phyloP scores from a whole-genome alignment of 2,329 filamentous ascomycete species.

The Penicillium sp. region DNA sequence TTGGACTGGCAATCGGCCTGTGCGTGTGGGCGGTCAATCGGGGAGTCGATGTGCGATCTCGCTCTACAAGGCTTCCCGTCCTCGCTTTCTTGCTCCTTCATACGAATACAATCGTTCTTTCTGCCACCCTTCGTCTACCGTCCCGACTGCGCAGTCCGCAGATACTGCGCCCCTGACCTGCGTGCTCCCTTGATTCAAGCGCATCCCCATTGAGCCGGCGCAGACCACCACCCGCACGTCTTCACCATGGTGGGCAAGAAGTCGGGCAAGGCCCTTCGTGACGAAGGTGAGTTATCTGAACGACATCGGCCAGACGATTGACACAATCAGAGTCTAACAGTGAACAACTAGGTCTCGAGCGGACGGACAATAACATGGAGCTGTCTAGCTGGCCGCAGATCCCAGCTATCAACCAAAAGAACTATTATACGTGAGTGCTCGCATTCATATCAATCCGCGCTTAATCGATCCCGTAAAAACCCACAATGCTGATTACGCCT shows the following conservation, averaged over 20 bases:
- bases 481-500: conserved; percentile 14
- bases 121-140: not conserved
- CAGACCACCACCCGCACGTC: conserved; percentile 1
- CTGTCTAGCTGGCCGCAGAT: conserved; percentile 91
- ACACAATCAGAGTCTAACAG: conserved; percentile 6
- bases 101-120: not conserved
- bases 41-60: conserved; percentile 11
- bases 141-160: not conserved
- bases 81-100: not conserved
- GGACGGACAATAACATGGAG: conserved; percentile 98
- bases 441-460: not conserved
- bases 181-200: conserved; percentile 18
- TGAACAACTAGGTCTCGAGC: conserved; percentile 69
- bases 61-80: conserved; percentile 10
- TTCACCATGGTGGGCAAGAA: conserved; percentile 64
- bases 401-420: conserved; percentile 96
- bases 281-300: conserved; percentile 49
- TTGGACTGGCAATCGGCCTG: conserved; percentile 21
- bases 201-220: conserved; percentile 9
- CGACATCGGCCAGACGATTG: not conserved
- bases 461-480: not conserved
- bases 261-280: conserved; percentile 60
- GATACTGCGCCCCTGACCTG: conserved; percentile 1
- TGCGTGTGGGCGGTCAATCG: conserved; percentile 29
- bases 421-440: conserved; percentile 84